phyloP scores from a whole-genome alignment of 75 land plant species.

The Selaginella moellendorffii region DNA sequence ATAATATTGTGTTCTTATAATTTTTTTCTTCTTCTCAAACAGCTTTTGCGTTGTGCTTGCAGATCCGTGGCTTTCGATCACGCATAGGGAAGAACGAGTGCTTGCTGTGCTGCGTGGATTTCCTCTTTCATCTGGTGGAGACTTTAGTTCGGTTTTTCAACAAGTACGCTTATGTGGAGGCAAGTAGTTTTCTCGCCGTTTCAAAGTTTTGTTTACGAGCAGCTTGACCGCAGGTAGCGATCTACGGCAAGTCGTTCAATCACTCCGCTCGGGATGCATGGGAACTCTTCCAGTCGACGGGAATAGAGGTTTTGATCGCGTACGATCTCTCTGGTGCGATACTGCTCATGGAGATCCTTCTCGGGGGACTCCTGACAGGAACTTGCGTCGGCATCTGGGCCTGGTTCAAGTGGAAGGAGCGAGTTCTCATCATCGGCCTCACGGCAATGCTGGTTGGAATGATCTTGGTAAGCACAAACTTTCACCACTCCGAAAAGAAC shows the following conservation, averaged over 20 bases:
- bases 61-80: constrained; percentile 83
- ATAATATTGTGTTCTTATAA: neutral
- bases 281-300: constrained; percentile 90
- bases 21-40: neutral
- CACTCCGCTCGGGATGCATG: constrained; percentile 85
- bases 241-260: constrained; percentile 64
- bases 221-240: constrained; percentile 52
- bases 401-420: constrained; percentile 37
- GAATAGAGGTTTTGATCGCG: constrained; percentile 76
- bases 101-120: constrained; percentile 74
- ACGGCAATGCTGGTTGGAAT: constrained; percentile 87
- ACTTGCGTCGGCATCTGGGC: constrained; percentile 66
- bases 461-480: constrained; percentile 78
- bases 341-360: constrained; percentile 55
- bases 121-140: constrained; percentile 70
- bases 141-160: constrained; percentile 81
- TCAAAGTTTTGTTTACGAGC: neutral
- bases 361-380: constrained; percentile 76
- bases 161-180: constrained; percentile 92
- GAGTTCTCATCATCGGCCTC: constrained; percentile 53
- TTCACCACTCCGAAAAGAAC: too few relatives aligned
- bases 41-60: constrained; percentile 2
- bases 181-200: constrained; percentile 11
- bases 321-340: constrained; percentile 94
- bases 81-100: constrained; percentile 81